Evolutionary conservation across 306 rosid species (phyloP), one percentile per base, ranked within the genome.

Genomic region (Acacia crassicarpa): DNA sequence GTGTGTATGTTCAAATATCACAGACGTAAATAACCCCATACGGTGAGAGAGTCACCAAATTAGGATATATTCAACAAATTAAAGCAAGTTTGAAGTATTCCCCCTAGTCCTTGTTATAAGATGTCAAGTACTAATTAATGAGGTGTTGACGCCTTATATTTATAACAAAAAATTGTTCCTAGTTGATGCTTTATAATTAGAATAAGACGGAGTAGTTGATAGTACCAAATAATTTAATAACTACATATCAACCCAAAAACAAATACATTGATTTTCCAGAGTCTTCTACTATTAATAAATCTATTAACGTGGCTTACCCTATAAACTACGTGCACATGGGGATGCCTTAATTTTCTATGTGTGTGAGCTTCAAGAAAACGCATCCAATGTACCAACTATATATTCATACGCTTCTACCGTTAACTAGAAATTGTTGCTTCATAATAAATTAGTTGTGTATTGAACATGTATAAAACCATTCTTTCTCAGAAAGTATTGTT

Each of bases 301-400:
- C 17, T 41, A 59, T 49, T 49, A 15, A 20, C 6, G 1, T 87
- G 69, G 88, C 91, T 86, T 85, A 72, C 53, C 70, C 51, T 56
- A 49, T 80, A 88, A 86, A 81, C 83, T 12, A 79, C 15, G 3
- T 61, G 80, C 91, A 92, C 92, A 85, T 92, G 93, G 84, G 25
- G 13, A 19, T 27, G 27, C 62, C 62, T n/a, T 4, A n/a, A n/a
- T 7, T 81, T 73, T 86, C 76, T 20, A 56, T 10, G 59, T 74
- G 56, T 16, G 63, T 54, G 77, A 82, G 32, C 32, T 87, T 86
- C 53, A 79, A 74, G 70, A 77, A 74, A 72, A 85, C 81, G 90
- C 88, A 74, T 68, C 67, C 72, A 20, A 76, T 25, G 69, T 71
- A 44, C 85, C 84, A 56, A n/a, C 13, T 56, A 30, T 0, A 4